Conservation (phyloP, 169 alveolate species). For the Eimeria acervulina region DNA sequence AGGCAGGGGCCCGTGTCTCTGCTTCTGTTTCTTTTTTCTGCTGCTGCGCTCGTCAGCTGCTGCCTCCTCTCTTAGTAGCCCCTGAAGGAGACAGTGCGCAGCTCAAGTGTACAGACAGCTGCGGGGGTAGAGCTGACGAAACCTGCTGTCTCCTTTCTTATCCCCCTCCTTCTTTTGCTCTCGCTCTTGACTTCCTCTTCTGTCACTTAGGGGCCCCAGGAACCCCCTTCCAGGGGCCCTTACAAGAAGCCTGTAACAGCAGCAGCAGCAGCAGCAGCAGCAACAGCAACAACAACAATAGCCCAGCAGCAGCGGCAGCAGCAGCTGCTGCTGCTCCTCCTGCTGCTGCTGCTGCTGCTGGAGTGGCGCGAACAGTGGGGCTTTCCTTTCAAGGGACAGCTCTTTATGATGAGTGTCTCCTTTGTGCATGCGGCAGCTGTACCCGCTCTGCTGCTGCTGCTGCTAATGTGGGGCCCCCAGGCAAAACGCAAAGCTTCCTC, state of each 20-base stretch:
- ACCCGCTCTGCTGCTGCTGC: neutral
- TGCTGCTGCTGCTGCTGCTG: no score
- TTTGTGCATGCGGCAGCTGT: slow-evolving; percentile 17
- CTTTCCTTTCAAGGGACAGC: neutral
- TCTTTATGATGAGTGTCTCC: neutral
- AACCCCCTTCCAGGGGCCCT: slow-evolving; percentile 16
- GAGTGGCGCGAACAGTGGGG: neutral
- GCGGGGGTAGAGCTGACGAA: neutral
- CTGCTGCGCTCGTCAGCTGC: slow-evolving; percentile 26
- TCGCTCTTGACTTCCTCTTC: slow-evolving; percentile 34
- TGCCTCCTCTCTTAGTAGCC: neutral
- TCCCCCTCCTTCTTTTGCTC: slow-evolving; percentile 13
- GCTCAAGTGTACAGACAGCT: neutral
- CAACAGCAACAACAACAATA: neutral
- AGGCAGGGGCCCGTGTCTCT: slow-evolving; percentile 7
- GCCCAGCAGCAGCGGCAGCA: neutral
- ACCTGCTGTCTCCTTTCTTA: slow-evolving; percentile 12
- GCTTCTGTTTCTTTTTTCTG: slow-evolving; percentile 42
- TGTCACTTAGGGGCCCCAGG: slow-evolving; percentile 47
- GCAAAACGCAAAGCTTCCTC: neutral
- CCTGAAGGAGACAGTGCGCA: neutral
- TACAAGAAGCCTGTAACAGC: neutral
- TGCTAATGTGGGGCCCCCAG: neutral
- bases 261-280: slow-evolving; percentile 35
- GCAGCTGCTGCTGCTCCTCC: neutral